Evolutionary conservation across 2,329 filamentous ascomycete species (phyloP), one percentile per base, ranked within the genome.

Genomic region (Alternaria arbusti): DNA sequence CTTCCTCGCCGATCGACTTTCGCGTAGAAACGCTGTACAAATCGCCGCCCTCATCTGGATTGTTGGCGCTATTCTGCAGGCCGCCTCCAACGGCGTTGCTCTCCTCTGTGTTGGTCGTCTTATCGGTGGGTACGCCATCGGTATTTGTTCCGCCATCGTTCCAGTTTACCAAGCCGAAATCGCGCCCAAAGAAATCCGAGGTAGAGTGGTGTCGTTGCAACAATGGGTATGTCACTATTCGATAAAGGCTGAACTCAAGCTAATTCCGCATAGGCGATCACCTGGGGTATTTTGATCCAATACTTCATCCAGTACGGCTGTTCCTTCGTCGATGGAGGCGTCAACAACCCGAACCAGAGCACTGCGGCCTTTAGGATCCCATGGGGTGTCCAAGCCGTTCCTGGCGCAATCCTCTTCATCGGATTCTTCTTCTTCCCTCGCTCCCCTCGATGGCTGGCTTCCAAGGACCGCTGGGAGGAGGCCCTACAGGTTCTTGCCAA

Each of bases 141-240:
- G 94, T 79, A 91, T 94, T 76, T 85, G 96, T 50, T 97, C 94
- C 0, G 95, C 94, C 51, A 97, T 97, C 70, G 93, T 97, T 1
- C 94, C 94, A 0, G 91, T 97, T 49, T 97, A 97, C 78, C 94
- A 97, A 78, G 95, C 94, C 47, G 94, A 97, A 78, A 97, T 97
- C 17, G 79, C 81, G 3, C 79, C 79, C 13, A 81, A 80, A 61
- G 73, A 79, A 15, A 82, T 82, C 30, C 77, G 81, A 56, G 89
- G 89, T 8, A 84, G 88, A 11, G 85, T 90, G 3, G 87, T 91
- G 15, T 86, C 86, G 3, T 79, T 90, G 4, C 89, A 92, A 71
- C 59, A 62, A 43, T 54, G 30, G 52, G 55, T 57, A 57, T 3
- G 54, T 23, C n/a, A 9, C 6, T 25, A 10, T 20, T 36, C 4